A percentile compares a stretch with the other conserved stretches of the same genome.
Conservation (phyloP, 192 early-diverging fungal species). For the Glomus cerebriforme region DNA sequence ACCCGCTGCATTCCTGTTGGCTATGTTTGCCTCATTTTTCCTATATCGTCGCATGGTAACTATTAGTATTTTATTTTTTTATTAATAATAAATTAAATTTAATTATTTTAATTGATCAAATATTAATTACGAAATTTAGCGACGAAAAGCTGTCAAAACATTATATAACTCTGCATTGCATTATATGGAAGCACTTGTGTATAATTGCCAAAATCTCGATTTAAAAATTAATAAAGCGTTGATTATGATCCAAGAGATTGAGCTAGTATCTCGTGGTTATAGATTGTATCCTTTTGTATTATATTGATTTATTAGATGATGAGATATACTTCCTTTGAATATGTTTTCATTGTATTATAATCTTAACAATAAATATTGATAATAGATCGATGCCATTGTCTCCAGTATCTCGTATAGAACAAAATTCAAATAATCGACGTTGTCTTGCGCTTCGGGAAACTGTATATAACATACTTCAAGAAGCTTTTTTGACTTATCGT, state of each 20-base stretch:
- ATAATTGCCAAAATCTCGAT: slow-evolving; percentile 52
- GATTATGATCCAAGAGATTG: slow-evolving; percentile 63
- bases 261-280: slow-evolving; percentile 64
- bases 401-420: slow-evolving; percentile 65
- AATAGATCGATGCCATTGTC: slow-evolving; percentile 51
- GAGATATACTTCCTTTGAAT: background rate
- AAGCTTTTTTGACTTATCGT: slow-evolving; percentile 49
- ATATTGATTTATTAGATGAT: background rate
- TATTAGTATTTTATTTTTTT: background rate
- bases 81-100: background rate
- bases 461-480: slow-evolving; percentile 43
- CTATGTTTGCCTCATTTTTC: slow-evolving; percentile 38
- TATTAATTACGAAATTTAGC: slow-evolving; percentile 33
- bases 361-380: background rate
- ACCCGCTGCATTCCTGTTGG: slow-evolving; percentile 25
- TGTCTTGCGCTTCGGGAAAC: slow-evolving; percentile 52
- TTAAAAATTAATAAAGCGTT: slow-evolving; percentile 52
- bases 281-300: slow-evolving; percentile 36
- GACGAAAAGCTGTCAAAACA: slow-evolving; percentile 47
- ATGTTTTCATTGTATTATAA: background rate
- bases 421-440: slow-evolving; percentile 51
- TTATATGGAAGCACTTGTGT: slow-evolving; percentile 44
- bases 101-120: slow-evolving; percentile 15
- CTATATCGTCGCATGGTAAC: slow-evolving; percentile 47
- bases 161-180: slow-evolving; percentile 48